phyloP scores from a whole-genome alignment of 139 green algal genomes.

The Monoraphidium neglectum region DNA sequence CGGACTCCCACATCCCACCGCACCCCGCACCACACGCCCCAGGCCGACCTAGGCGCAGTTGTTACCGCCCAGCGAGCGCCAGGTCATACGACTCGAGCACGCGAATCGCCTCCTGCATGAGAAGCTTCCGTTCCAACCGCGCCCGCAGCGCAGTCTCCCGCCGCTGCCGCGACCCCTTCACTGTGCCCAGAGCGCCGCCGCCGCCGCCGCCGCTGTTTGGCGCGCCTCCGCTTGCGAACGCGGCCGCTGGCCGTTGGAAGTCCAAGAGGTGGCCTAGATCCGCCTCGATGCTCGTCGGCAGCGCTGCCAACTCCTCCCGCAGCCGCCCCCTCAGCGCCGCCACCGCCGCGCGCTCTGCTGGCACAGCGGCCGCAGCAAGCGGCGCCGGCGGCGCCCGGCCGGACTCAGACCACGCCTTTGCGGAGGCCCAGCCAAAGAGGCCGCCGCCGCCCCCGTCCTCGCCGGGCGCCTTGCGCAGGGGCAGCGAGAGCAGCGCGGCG shows the following conservation, averaged over 20 bases:
- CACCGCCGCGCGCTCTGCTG: slow-evolving; percentile 7
- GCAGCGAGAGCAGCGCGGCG: slow-evolving; percentile 18
- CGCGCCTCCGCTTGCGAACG: not conserved
- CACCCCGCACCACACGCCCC: too few relatives aligned
- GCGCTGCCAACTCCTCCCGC: slow-evolving; percentile 1
- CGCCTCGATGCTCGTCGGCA: slow-evolving; percentile 18
- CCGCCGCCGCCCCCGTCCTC: not conserved
- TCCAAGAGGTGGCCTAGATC: slow-evolving; percentile 19
- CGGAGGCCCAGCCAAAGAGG: slow-evolving; percentile 5
- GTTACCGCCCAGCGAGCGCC: slow-evolving; percentile 14
- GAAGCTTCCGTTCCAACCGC: slow-evolving; percentile 37
- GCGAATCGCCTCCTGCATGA: slow-evolving; percentile 30
- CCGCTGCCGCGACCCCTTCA: not conserved
- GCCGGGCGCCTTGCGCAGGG: not conserved
- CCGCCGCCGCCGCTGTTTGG: not conserved
- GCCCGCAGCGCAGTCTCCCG: slow-evolving; percentile 25
- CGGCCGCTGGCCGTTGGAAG: not conserved
- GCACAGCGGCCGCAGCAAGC: not conserved
- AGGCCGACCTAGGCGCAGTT: too few relatives aligned
- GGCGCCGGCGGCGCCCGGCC: slow-evolving; percentile 19
- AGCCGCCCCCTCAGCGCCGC: slow-evolving; percentile 11
- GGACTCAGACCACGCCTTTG: slow-evolving; percentile 23
- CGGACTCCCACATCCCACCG: too few relatives aligned
- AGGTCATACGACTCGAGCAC: slow-evolving; percentile 27
- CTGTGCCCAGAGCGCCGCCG: not conserved